phyloP scores from a whole-genome alignment of 306 rosid genomes.

The Medicago ruthenica region DNA sequence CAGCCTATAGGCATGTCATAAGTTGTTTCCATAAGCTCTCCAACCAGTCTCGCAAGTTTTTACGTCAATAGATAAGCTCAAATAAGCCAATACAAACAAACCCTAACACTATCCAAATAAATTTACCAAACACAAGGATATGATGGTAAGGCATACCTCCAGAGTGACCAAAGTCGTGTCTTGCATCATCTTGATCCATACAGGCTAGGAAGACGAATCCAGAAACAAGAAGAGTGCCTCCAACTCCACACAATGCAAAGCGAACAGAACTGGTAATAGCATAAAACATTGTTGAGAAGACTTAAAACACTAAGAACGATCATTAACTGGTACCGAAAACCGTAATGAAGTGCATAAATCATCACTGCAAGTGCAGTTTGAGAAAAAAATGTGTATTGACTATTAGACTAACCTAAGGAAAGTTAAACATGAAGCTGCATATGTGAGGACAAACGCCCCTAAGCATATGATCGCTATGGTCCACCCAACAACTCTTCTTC shows the following conservation, averaged over 20 bases:
- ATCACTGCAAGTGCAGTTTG: not conserved
- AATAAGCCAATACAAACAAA: no score
- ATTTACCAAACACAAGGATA: not conserved
- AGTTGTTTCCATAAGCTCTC: no score
- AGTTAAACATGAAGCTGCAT: constrained; percentile 67
- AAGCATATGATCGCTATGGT: constrained; percentile 67
- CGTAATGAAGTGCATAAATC: constrained; percentile 24
- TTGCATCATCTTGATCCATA: constrained; percentile 86
- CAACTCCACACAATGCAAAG: constrained; percentile 65
- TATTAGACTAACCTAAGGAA: constrained; percentile 62
- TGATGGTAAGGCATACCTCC: constrained; percentile 69
- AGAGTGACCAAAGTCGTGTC: constrained; percentile 86
- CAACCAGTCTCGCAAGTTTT: no score
- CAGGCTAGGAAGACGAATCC: constrained; percentile 67
- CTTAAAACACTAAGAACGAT: constrained; percentile 24
- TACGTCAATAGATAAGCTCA: no score
- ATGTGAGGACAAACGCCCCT: constrained; percentile 77
- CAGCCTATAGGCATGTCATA: no score
- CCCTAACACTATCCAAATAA: no score
- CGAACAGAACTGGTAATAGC: constrained; percentile 65
- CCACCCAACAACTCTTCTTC: constrained; percentile 76
- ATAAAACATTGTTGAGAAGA: constrained; percentile 27
- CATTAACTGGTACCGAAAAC: constrained; percentile 12
- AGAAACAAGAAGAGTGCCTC: constrained; percentile 66
- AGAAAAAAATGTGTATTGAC: constrained; percentile 25